These are phyloP conservation scores for Tephrocybe sp. DNA, from an alignment of 768 basidiomycete genomes.

Conservation along the genomic window DNA sequence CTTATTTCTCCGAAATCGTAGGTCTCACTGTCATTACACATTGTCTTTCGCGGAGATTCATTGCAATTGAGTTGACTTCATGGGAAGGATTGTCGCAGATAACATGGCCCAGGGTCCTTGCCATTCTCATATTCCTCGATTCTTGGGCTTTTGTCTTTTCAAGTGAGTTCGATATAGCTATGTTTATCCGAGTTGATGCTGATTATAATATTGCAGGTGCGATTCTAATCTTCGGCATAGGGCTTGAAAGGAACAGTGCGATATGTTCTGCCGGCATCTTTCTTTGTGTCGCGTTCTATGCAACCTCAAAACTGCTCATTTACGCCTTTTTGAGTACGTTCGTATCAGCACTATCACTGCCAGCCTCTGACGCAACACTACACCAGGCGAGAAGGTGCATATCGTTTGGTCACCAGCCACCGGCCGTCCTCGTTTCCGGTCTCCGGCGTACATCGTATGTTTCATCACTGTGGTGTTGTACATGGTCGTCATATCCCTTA, in stretches of 20 bases:
- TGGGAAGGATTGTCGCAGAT: slow-evolving; percentile 27
- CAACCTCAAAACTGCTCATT: slow-evolving; percentile 36
- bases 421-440: slow-evolving; percentile 32
- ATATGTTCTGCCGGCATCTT: slow-evolving; percentile 44
- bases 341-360: background rate
- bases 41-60: slow-evolving; percentile 39
- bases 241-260: slow-evolving; percentile 33
- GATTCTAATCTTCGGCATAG: slow-evolving; percentile 43
- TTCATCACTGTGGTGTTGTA: slow-evolving; percentile 36
- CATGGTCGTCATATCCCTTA: slow-evolving; percentile 34
- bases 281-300: slow-evolving; percentile 42
- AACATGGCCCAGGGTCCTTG: slow-evolving; percentile 40
- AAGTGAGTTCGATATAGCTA: slow-evolving; percentile 25
- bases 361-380: background rate
- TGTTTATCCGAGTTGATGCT: background rate
- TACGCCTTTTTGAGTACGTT: slow-evolving; percentile 36
- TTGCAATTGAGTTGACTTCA: slow-evolving; percentile 27
- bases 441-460: slow-evolving; percentile 42
- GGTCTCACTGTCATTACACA: slow-evolving; percentile 24
- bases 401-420: slow-evolving; percentile 42
- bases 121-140: slow-evolving; percentile 39
- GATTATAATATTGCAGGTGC: slow-evolving; percentile 31
- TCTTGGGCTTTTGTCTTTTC: slow-evolving; percentile 45
- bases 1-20: no score
- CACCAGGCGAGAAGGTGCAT: slow-evolving; percentile 44